phyloP scores from a whole-genome alignment of 2,329 filamentous ascomycete genomes.

The Elsinoe australis region DNA sequence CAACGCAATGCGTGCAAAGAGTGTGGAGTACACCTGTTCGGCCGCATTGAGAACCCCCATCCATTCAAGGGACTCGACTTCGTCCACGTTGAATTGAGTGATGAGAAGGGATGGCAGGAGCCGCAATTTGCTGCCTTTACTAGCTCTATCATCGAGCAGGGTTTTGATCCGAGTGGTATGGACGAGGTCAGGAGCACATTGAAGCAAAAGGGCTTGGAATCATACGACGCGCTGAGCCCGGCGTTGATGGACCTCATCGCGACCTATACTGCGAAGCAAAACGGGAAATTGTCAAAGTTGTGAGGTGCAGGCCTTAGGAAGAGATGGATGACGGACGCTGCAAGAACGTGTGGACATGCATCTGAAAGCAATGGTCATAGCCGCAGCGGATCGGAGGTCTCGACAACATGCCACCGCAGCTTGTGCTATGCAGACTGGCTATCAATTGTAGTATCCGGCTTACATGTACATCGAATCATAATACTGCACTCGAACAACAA shows the following conservation, averaged over 20 bases:
- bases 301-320: too few species aligned
- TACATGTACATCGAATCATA: too few species aligned
- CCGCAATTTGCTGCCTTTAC: constrained; percentile 64
- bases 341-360: too few species aligned
- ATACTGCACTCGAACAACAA: too few species aligned
- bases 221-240: constrained; percentile 57
- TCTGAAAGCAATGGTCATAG: too few species aligned
- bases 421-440: too few species aligned
- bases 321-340: too few species aligned
- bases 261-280: constrained; percentile 10
- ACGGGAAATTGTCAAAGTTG: constrained; percentile 12
- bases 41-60: constrained; percentile 57
- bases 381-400: too few species aligned
- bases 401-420: too few species aligned
- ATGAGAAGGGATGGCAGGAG: constrained; percentile 60
- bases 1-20: constrained; percentile 53
- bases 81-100: constrained; percentile 56
- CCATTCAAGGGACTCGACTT: constrained; percentile 63
- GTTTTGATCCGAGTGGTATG: constrained; percentile 50
- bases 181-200: constrained; percentile 49
- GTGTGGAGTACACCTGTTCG: constrained; percentile 57
- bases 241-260: constrained; percentile 50
- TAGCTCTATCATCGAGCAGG: constrained; percentile 61
- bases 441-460: too few species aligned
- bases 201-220: constrained; percentile 48